Evolutionary conservation across 1,139 yeast species (phyloP), one percentile per base, ranked within the genome.

Genomic region (Kurtzmaniella natalensis): DNA sequence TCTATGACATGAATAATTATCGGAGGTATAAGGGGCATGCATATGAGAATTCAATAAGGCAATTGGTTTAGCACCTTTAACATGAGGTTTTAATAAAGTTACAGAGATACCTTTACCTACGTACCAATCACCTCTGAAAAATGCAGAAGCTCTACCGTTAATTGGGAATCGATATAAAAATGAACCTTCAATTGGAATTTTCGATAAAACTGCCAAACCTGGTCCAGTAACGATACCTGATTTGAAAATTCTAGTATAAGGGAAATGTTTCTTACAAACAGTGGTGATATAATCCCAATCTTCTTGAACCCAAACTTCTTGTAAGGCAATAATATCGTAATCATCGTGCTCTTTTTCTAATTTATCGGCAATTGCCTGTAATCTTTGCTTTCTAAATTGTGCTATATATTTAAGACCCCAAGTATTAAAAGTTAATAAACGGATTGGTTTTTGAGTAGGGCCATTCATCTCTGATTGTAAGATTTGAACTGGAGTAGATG

Each of bases 121-220:
- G 45, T 76, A 86, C 95, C 96, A 92, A 56, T 92, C 99, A 19
- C 99, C 99, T 39, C 97, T 64, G 61, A 76, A 83, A 42, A 94
- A 81, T 1, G 98, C 98, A 25, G 89, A 78, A 1, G 97, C 95
- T 33, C 96, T 69, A 1, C 99, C 99, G 57, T 89, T 92, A 40
- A 92, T 75, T 1, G 96, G 95, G 52, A 86, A 92, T 28, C 95
- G 63, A 51, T 84, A 83, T 32, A 92, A 59, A 50, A 82, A 84
- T 0, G 95, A 78, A 20, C 80, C 76, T 33, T 72, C 78, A 22
- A 92, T 87, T 3, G 96, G 96, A 45, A 85, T 75, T 47, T 84
- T 81, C 7, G 96, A 85, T 32, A 94, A 57, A 4, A 92, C 67
- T 0, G 88, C 95, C 34, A 92, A 67, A 0, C 99, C 99, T 0